A percentile compares a stretch with the other conserved stretches of the same genome.
Evolutionary conservation across 257 asterid genomes (phyloP).

Genomic region (Solanum sitiens): DNA sequence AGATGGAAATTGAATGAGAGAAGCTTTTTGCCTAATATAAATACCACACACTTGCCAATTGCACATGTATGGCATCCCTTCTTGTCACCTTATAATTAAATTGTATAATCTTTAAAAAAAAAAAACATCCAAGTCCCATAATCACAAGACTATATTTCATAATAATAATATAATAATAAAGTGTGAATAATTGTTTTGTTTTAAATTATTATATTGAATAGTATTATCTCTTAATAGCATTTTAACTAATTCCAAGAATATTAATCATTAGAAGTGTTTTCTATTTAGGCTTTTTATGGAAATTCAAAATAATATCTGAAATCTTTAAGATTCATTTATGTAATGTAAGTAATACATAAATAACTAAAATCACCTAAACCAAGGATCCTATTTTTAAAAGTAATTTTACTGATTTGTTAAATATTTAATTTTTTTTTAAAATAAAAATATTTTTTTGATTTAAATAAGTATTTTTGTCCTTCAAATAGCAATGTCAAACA

Average conservation of each 20-base stretch:
- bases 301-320: too few relatives aligned
- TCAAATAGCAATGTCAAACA: too few relatives aligned
- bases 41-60: neutral
- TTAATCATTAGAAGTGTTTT: neutral
- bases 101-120: too few relatives aligned
- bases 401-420: too few relatives aligned
- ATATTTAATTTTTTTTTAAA: too few relatives aligned
- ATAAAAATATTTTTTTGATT: too few relatives aligned
- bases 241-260: neutral
- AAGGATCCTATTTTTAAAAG: neutral
- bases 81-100: neutral
- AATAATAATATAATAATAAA: too few relatives aligned
- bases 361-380: neutral
- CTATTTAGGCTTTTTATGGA: neutral
- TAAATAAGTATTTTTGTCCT: neutral
- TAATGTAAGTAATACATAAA: neutral
- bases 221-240: neutral
- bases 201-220: too few relatives aligned
- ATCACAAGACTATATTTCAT: neutral
- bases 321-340: neutral
- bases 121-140: neutral
- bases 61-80: neutral
- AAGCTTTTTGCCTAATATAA: neutral
- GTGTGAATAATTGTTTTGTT: neutral
- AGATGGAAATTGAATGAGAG: neutral